Percentiles rank a stretch among this genome's conserved stretches.
These are phyloP conservation scores for Hyphopichia khmerensis DNA, from an alignment of 1,139 yeast genomes.

Conservation along the genomic window DNA sequence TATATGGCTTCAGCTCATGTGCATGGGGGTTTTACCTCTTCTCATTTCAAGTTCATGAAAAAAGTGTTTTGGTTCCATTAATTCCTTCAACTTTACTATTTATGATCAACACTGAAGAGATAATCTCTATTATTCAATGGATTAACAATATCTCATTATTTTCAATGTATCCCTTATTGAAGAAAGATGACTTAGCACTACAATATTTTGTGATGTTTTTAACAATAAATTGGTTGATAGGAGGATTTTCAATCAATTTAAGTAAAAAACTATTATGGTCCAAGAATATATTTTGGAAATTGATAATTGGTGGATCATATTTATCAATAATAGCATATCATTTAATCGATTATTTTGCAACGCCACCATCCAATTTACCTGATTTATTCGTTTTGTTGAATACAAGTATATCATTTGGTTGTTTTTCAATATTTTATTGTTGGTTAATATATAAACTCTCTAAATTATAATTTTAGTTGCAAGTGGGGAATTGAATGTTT, in stretches of 20 bases:
- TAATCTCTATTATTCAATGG: slow-evolving; percentile 79
- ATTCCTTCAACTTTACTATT: slow-evolving; percentile 76
- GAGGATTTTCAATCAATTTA: slow-evolving; percentile 38
- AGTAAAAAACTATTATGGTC: slow-evolving; percentile 37
- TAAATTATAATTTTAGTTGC: slow-evolving; percentile 7
- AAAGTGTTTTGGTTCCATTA: slow-evolving; percentile 79
- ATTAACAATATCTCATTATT: slow-evolving; percentile 80
- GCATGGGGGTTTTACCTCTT: slow-evolving; percentile 88
- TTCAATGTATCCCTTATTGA: slow-evolving; percentile 84
- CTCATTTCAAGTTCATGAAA: slow-evolving; percentile 95
- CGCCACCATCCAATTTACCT: slow-evolving; percentile 65
- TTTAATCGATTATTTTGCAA: slow-evolving; percentile 46
- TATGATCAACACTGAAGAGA: slow-evolving; percentile 56
- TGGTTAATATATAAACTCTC: slow-evolving; percentile 63
- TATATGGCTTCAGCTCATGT: slow-evolving; percentile 78
- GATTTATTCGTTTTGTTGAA: slow-evolving; percentile 86
- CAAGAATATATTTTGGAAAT: slow-evolving; percentile 51
- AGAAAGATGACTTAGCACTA: slow-evolving; percentile 67
- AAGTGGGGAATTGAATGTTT: background rate
- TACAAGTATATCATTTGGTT: slow-evolving; percentile 69
- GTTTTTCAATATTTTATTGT: slow-evolving; percentile 73
- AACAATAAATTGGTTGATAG: slow-evolving; percentile 83
- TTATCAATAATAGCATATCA: slow-evolving; percentile 53
- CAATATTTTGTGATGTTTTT: slow-evolving; percentile 67
- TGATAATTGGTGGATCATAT: slow-evolving; percentile 61